Evolutionary conservation across 2,329 filamentous ascomycete genomes (phyloP).

Genomic region (Madurella mycetomatis): DNA sequence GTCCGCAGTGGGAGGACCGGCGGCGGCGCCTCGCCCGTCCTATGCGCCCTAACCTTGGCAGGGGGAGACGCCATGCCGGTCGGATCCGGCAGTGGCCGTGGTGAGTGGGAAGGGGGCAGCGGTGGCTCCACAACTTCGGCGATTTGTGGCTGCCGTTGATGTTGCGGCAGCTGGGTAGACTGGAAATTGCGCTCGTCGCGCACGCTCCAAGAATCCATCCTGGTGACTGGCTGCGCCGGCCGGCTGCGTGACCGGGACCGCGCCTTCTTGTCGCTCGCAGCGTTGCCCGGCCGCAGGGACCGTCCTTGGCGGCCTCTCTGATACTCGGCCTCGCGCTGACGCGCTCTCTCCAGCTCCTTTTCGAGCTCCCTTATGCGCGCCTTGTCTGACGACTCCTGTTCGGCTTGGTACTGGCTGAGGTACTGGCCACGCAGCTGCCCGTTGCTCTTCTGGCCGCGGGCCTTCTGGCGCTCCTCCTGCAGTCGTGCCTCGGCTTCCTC

Average conservation of each 20-base stretch:
- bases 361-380: conserved; percentile 75
- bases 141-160: conserved; percentile 34
- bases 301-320: conserved; percentile 53
- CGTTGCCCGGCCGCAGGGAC: conserved; percentile 32
- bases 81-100: conserved; percentile 41
- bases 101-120: conserved; percentile 28
- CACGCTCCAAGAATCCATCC: conserved; percentile 59
- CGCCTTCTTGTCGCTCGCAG: conserved; percentile 29
- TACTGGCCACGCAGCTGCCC: conserved; percentile 74
- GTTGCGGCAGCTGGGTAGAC: conserved; percentile 48
- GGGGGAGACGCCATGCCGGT: conserved; percentile 23
- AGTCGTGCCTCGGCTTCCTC: conserved; percentile 64
- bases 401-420: conserved; percentile 79
- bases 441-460: conserved; percentile 55
- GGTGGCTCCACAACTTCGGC: conserved; percentile 20
- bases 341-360: conserved; percentile 58
- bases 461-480: conserved; percentile 60
- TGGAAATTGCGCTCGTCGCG: conserved; percentile 61
- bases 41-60: conserved; percentile 30
- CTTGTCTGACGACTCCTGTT: conserved; percentile 47
- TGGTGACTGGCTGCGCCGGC: conserved; percentile 39
- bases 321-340: conserved; percentile 60
- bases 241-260: conserved; percentile 41
- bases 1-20: conserved; percentile 23
- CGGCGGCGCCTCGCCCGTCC: conserved; percentile 28